Evolutionary conservation across 495 filamentous ascomycete genomes (phyloP).

Genomic region (Podospora pseudoanserina): DNA sequence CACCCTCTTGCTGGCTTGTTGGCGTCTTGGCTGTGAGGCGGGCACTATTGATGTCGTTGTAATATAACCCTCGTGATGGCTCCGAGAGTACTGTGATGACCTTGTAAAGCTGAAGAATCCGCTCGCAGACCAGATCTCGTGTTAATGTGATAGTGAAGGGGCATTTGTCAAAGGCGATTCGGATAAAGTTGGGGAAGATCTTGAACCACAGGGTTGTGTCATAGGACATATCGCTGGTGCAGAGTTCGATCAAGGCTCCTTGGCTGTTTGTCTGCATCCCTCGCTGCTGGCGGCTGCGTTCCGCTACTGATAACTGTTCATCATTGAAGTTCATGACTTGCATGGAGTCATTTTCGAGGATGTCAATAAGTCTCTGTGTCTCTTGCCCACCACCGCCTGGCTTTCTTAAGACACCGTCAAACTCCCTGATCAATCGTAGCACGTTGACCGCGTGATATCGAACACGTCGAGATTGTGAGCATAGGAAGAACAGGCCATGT

Average conservation of each 20-base stretch:
- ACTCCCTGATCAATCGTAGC: constrained; percentile 85
- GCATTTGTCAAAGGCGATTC: constrained; percentile 85
- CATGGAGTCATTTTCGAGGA: constrained; percentile 84
- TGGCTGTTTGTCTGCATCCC: constrained; percentile 81
- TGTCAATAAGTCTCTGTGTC: constrained; percentile 71
- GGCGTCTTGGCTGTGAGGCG: constrained; percentile 53
- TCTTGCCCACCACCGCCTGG: constrained; percentile 52
- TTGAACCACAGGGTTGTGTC: constrained; percentile 96
- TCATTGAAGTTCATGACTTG: constrained; percentile 90
- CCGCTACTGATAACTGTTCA: constrained; percentile 84
- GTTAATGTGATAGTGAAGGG: constrained; percentile 85
- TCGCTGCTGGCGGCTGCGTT: constrained; percentile 87
- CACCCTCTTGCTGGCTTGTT: constrained; percentile 75
- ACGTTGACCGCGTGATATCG: constrained; percentile 89
- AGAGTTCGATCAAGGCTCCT: constrained; percentile 86
- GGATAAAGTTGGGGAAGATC: constrained; percentile 91
- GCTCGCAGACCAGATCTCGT: constrained; percentile 84
- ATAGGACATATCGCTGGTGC: constrained; percentile 91
- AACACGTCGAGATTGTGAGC: constrained; percentile 87
- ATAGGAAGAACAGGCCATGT: constrained; percentile 96
- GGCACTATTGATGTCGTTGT: constrained; percentile 44
- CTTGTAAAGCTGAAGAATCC: constrained; percentile 88
- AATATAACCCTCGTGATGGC: constrained; percentile 58
- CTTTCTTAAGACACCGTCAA: constrained; percentile 83
- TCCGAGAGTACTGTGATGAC: constrained; percentile 75